Base-by-base conservation (phyloP, 768 basidiomycete genomes). In the Pisolithus orientalis region DNA sequence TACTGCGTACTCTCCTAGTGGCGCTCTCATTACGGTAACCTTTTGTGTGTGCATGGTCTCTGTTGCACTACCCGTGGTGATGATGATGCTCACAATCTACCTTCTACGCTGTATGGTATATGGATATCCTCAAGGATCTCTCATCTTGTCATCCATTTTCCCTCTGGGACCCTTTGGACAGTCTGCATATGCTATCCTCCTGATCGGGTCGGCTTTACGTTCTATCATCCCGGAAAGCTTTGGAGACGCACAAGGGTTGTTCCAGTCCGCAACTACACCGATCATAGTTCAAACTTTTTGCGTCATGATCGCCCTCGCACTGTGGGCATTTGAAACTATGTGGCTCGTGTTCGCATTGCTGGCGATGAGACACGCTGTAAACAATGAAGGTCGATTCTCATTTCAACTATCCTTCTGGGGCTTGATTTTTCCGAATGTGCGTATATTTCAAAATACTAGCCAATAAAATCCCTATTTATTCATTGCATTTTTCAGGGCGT, bases 101-200 rank as follows among this genome's bases (percentile, higher is more conserved):
- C 62, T 87, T 37, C 62, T 79, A 37, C 79, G 84, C 7, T 72
- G 85, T 9, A 75, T 85, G 50, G 55, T 80, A 9, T 62, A 80
- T 58, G 84, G 83, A 8, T 71, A 80, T 47, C 76, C 82, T 1
- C 67, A 70, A 4, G 77, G 76, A 24, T 59, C 61, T 3, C 65
- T 65, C 13, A 72, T 85, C 46, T 65, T 85, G 52, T 81, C 82
- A 5, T 72, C 79, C 4, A 89, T 89, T 65, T 73, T 90, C n/a
- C 85, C 87, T 0, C 65, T 90, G 2, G 89, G 89, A 3, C 85
- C 88, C 0, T 78, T 78, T 49, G 86, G 82, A 24, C 87, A 90
- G 61, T 77, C 82, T 9, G 83, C 82, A 1, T 82, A 75, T 56
- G 72, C 79, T 1, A 62, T 83, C 37, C 67, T 83, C 16, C 59